phyloP scores from a whole-genome alignment of 2,329 filamentous ascomycete genomes.

The Fusarium aywerte region DNA sequence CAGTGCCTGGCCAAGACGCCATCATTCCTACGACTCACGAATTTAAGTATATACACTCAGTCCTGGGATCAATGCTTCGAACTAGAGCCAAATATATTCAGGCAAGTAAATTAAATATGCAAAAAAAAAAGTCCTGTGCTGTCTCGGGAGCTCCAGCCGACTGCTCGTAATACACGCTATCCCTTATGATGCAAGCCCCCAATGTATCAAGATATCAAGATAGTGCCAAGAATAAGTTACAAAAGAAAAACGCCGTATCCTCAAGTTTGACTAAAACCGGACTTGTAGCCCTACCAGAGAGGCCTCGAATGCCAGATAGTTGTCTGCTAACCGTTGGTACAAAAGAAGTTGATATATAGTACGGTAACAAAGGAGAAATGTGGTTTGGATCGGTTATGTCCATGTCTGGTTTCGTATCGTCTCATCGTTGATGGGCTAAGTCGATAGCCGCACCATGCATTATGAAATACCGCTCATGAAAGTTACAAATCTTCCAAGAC shows the following conservation, averaged over 20 bases:
- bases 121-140: conserved; percentile 34
- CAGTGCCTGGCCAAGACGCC: background rate
- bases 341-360: conserved; percentile 45
- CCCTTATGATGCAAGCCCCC: conserved; percentile 34
- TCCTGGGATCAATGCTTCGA: too few relatives aligned
- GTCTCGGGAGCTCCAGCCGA: conserved; percentile 41
- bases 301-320: conserved; percentile 22
- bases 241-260: conserved; percentile 40
- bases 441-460: conserved; percentile 47
- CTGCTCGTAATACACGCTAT: conserved; percentile 40
- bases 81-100: conserved; percentile 22
- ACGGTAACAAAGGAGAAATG: conserved; percentile 46
- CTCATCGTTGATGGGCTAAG: conserved; percentile 46
- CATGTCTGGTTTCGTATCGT: conserved; percentile 49
- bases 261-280: conserved; percentile 35
- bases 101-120: conserved; percentile 41
- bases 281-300: conserved; percentile 12
- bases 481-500: conserved; percentile 42
- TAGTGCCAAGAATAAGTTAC: conserved; percentile 18
- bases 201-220: conserved; percentile 38
- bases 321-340: conserved; percentile 43
- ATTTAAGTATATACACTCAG: background rate
- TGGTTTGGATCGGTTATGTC: conserved; percentile 46
- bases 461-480: conserved; percentile 46
- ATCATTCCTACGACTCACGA: conserved; percentile 9